Evolutionary conservation across 2,329 filamentous ascomycete species (phyloP), one percentile per base, ranked within the genome.

Genomic region (Chrysoporthe cubensis): DNA sequence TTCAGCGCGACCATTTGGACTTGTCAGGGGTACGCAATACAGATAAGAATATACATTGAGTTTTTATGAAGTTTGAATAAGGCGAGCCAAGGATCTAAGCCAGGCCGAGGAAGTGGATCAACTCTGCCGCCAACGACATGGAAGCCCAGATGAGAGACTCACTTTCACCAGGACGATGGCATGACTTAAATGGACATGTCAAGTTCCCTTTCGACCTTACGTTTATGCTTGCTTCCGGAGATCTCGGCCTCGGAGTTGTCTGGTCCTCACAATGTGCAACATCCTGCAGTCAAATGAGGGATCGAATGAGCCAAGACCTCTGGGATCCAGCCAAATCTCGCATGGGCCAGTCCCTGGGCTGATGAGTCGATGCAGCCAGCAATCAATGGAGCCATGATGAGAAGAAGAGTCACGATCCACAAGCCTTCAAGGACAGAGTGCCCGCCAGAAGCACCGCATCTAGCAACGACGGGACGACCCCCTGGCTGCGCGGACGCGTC

Each of bases 301-400:
- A 21, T 54, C 26, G 54, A 18, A 57, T 57, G 54, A 46, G 59
- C 59, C 43, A 48, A 48, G 59, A 26, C 9, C 13, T 61, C 3
- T 21, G 13, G 16, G 59, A 40, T 48, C 59, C 59, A 48, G 42
- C 42, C 37, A 21, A 61, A 61, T 61, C 43, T 46, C 59, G 43
- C 16, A 44, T 26, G 40, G 57, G 8, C 9, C 43, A 48, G 16
- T 18, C 43, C 32, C 42, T 32, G 58, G 13, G 26, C 43, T 34
- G 14, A 16, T 16, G n/a, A 14, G 42, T 57, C n/a, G 16, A n/a
- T 32, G 34, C 11, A n/a, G 34, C 37, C n/a, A 21, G 40, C 57
- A 60, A 44, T 21, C 21, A 16, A 54, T 26, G 50, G 32, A 34
- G 50, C 50, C 50, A 34, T 54, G 21, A 34, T 13, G 50, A 54